Conservation (phyloP, 495 filamentous ascomycete species). For the Penicillium chermesinum region DNA sequence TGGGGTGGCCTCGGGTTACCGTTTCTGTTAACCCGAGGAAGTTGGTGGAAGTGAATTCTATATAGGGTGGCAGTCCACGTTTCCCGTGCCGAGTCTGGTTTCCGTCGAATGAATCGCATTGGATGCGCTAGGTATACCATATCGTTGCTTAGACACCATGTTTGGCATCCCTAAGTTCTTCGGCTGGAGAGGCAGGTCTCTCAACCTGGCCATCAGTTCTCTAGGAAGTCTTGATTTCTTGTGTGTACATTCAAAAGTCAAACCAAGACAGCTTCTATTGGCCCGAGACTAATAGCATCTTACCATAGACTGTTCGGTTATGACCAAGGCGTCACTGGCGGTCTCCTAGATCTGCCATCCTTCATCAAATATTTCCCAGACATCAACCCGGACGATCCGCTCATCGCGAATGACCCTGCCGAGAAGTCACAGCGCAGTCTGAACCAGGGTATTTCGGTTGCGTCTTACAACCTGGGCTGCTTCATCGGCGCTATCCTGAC, state of each 20-base stretch:
- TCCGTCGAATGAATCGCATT: constrained; percentile 7
- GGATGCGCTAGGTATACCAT: neutral
- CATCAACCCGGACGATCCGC: constrained; percentile 13
- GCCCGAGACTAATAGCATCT: neutral
- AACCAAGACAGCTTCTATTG: neutral
- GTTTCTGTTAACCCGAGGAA: constrained; percentile 17
- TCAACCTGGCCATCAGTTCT: constrained; percentile 62
- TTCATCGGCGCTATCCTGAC: constrained; percentile 64
- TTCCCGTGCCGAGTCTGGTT: neutral
- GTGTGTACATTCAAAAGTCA: constrained; percentile 9
- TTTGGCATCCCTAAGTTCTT: constrained; percentile 48
- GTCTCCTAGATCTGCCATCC: constrained; percentile 48
- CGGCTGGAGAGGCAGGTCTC: constrained; percentile 55
- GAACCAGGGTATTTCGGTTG: constrained; percentile 50
- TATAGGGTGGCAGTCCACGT: neutral
- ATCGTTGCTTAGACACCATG: constrained; percentile 23
- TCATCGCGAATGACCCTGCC: too few relatives aligned
- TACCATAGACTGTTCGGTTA: constrained; percentile 41
- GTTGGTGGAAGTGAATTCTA: neutral
- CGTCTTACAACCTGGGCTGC: constrained; percentile 71
- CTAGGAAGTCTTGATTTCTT: constrained; percentile 67
- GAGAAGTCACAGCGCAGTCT: constrained; percentile 25
- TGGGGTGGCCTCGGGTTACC: constrained; percentile 20
- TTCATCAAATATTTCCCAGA: constrained; percentile 51
- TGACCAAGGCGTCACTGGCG: constrained; percentile 54